phyloP scores from a whole-genome alignment of 2,329 filamentous ascomycete genomes.

The Penicillium sp. region DNA sequence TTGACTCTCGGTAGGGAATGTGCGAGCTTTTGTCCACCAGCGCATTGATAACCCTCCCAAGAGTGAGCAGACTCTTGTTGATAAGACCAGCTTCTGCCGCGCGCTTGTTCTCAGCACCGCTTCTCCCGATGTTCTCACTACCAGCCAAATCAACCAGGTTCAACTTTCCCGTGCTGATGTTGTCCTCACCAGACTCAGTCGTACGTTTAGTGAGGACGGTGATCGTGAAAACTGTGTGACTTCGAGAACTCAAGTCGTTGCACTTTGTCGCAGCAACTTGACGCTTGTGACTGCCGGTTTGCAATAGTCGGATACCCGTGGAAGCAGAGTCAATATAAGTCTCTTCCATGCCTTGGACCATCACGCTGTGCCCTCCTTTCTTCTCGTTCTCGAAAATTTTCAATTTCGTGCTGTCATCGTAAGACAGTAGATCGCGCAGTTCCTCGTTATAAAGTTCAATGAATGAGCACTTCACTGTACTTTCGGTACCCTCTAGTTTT shows the following conservation, averaged over 20 bases:
- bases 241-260: constrained; percentile 95
- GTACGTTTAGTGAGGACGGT: constrained; percentile 85
- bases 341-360: constrained; percentile 98
- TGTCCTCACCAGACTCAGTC: constrained; percentile 82
- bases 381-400: constrained; percentile 92
- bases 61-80: constrained; percentile 94
- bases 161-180: constrained; percentile 85
- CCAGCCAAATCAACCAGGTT: constrained; percentile 96
- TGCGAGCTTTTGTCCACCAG: constrained; percentile 86
- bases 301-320: constrained; percentile 84
- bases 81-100: constrained; percentile 94
- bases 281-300: constrained; percentile 85
- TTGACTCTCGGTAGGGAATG: constrained; percentile 91
- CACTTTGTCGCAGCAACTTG: constrained; percentile 99
- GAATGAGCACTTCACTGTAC: constrained; percentile 94
- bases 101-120: constrained; percentile 96
- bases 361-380: constrained; percentile 76
- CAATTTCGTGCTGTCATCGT: constrained; percentile 79
- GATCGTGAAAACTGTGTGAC: constrained; percentile 96
- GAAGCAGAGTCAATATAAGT: constrained; percentile 82
- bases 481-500: constrained; percentile 80
- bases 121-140: constrained; percentile 96
- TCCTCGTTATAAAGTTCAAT: constrained; percentile 99
- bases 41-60: constrained; percentile 96
- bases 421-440: constrained; percentile 80